Evolutionary conservation across 768 basidiomycete species (phyloP), one percentile per base, ranked within the genome.

Genomic region (Pluteus cervinus): DNA sequence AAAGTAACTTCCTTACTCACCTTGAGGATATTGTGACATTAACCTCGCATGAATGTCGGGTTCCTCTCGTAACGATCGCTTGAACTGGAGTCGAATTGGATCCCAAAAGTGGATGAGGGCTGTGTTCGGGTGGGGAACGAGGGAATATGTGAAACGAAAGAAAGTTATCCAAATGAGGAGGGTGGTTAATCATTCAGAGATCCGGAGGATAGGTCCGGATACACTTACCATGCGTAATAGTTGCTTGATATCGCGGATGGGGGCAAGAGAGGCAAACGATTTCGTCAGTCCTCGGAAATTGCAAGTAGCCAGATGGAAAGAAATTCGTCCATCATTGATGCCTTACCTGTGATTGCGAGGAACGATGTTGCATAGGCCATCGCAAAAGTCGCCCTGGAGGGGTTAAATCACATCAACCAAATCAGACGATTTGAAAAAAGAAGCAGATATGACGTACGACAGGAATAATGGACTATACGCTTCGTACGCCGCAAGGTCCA

Each of bases 31-130:
- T 25, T 53, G 59, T 16, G 65, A 55, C 75, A 81, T 81, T 35
- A 81, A 65, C 34, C 70, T 69, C 3, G 69, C 66, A 50, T 81
- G 80, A 12, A 82, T 63, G 48, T 82, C 79, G 5, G 73, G 68
- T 45, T 72, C 72, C 42, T 76, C 75, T 36, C 68, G 63, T 39
- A 76, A 57, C 23, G 74, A 69, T 36, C 62, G 62, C 33, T 61
- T 60, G 38, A 76, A 68, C 30, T 76, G 75, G 5, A 65, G 50
- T 56, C 66, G 63, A 40, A 79, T 74, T 29, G 76, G 76, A 36
- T 72, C 69, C 50, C 73, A 71, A 56, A 80, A 78, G 55, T 73
- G 52, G 49, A 76, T 58, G 51, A 75, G 54, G 53, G 73, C 58
- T 64, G 3, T 29, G 9, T 7, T 8, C 7, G 20, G 14, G 7